Evolutionary conservation across 176 grass and related monocot species (phyloP).

Genomic region (Aegilops speltoides): DNA sequence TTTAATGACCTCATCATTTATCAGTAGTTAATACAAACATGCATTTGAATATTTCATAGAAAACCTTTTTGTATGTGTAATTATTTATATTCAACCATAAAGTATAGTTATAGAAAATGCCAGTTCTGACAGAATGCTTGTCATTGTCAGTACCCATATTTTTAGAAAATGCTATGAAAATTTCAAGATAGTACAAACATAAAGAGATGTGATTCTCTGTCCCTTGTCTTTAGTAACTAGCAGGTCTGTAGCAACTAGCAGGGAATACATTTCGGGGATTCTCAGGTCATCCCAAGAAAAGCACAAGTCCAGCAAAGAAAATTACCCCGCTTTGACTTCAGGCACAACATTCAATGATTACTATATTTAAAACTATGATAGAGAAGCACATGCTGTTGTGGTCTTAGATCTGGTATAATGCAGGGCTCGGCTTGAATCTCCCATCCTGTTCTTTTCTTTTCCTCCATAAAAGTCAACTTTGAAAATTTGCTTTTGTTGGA

Average conservation of each 20-base stretch:
- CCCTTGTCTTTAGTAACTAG: background rate
- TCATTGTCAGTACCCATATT: background rate
- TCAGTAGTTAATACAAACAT: constrained; percentile 7
- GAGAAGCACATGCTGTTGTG: background rate
- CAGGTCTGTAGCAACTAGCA: background rate
- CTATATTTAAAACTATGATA: background rate
- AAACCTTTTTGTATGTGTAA: background rate
- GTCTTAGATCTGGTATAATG: background rate
- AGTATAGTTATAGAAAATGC: background rate
- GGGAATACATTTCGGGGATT: no score
- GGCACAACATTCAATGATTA: background rate
- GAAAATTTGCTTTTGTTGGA: background rate
- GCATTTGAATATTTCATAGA: background rate
- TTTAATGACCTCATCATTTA: constrained; percentile 22
- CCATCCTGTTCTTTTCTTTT: background rate
- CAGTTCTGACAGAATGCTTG: constrained; percentile 5
- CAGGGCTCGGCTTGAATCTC: background rate
- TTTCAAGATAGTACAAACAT: background rate
- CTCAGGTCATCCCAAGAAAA: background rate
- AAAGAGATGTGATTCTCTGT: background rate
- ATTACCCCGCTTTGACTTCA: background rate
- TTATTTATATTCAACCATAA: background rate
- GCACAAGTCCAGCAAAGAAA: background rate
- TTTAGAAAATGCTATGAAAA: background rate
- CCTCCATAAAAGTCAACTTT: background rate